Base-by-base conservation (phyloP, 495 filamentous ascomycete species). In the Penicillium coffeae region DNA sequence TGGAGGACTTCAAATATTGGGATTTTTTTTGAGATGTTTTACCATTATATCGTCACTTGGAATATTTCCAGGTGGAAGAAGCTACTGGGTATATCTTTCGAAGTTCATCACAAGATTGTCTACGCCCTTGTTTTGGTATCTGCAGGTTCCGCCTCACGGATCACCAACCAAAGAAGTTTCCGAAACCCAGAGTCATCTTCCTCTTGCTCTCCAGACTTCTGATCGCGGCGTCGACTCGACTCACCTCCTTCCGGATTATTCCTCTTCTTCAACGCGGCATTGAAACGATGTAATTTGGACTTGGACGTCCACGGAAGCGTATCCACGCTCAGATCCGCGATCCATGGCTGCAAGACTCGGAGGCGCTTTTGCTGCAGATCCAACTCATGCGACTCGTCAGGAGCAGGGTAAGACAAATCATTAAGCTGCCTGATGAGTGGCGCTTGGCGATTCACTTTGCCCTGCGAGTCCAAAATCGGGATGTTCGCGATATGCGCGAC, bases 401-500 rank as follows among this genome's bases (percentile, higher is more conserved):
- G 14, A 12, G 19, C 34, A 8, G 34, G 19, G 21, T 0, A 10
- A 12, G 46, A 19, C 4, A 42, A 14, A 9, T 42, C 46, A 45
- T 34, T 22, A 48, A 69, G 22, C 21, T 57, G 56, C 18, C 50
- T 43, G 8, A 60, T 37, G 27, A 64, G 12, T 19, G 51, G 46
- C 10, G 47, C 51, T 8, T 58, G 38, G 0, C 38, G 34, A 36
- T 54, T 47, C 1, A 69, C 44, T 21, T 56, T 60, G 6, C 63
- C 63, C 34, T 59, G 38, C 1, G 58, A 51, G 43, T 64, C 56
- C 8, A 66, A 21, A 14, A 66, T 55, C 2, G 59, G 62, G 0
- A 63, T 63, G 4, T 53, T 44, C 2, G 62, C 55, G 3, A 61
- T 47, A 45, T 59, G 52, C 8, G 64, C 64, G 13, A 69, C 34